Conservation (phyloP, 305 asterid species). For the Fraxinus baroniana region DNA sequence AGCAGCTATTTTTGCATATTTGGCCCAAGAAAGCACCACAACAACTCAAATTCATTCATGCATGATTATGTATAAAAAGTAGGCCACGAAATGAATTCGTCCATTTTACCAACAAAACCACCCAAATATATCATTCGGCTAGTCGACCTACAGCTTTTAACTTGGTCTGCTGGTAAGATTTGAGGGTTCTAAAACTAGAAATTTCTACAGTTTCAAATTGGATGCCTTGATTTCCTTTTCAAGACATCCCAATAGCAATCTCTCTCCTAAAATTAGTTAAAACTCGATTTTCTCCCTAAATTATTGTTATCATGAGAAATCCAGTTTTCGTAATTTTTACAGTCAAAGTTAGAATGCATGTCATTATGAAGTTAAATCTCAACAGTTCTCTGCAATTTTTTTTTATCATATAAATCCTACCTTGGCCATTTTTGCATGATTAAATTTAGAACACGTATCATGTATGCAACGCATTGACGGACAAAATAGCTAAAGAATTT, state of each 20-base stretch:
- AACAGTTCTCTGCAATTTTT: background rate
- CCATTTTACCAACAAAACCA: constrained; percentile 17
- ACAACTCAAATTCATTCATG: constrained; percentile 23
- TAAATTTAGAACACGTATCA: constrained; percentile 7
- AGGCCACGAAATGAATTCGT: background rate
- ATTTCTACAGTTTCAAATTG: constrained; percentile 14
- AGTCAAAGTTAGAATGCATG: constrained; percentile 1
- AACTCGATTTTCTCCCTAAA: background rate
- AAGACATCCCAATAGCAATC: constrained; percentile 11
- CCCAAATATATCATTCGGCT: constrained; percentile 13
- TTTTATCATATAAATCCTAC: constrained; percentile 5
- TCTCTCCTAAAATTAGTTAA: constrained; percentile 1
- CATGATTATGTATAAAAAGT: background rate
- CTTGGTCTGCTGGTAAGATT: constrained; percentile 17
- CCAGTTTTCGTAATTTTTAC: background rate
- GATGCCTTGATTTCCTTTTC: constrained; percentile 14
- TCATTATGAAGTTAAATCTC: background rate
- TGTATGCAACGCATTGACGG: constrained; percentile 3
- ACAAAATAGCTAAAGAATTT: background rate
- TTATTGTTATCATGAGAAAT: background rate
- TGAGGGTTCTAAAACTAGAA: constrained; percentile 19
- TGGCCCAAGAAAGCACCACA: constrained; percentile 18
- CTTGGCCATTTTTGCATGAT: background rate
- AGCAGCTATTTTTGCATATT: constrained; percentile 17
- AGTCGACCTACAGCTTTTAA: constrained; percentile 17